These are phyloP conservation scores for Protomyces pachydermus DNA, from an alignment of 1,139 yeast species.

Conservation along the genomic window DNA sequence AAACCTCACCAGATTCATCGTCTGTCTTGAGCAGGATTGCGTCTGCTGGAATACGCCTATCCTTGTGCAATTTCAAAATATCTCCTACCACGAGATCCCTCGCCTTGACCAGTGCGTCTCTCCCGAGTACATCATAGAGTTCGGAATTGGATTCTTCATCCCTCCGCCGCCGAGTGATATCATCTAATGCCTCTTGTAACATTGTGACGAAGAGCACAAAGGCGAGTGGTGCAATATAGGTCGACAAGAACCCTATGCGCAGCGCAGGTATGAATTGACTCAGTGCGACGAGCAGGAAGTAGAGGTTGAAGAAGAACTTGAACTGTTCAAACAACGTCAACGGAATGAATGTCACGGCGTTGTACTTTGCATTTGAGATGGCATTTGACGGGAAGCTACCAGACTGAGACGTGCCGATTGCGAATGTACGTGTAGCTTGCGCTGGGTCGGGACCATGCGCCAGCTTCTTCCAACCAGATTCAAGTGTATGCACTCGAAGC, in stretches of 20 bases:
- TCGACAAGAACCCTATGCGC: conserved; percentile 86
- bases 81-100: conserved; percentile 79
- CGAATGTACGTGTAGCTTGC: neutral
- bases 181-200: conserved; percentile 94
- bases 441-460: neutral
- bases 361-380: conserved; percentile 89
- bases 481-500: neutral
- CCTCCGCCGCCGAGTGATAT: conserved; percentile 79
- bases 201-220: conserved; percentile 89
- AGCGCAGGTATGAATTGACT: conserved; percentile 90
- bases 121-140: conserved; percentile 61
- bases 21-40: conserved; percentile 77
- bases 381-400: conserved; percentile 63
- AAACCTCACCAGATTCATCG: conserved; percentile 77
- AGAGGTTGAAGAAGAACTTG: conserved; percentile 90
- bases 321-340: conserved; percentile 88
- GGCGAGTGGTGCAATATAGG: conserved; percentile 88
- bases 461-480: neutral
- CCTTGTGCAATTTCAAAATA: conserved; percentile 72
- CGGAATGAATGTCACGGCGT: conserved; percentile 82
- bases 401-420: neutral
- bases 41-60: conserved; percentile 88
- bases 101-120: conserved; percentile 48
- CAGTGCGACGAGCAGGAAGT: conserved; percentile 84
- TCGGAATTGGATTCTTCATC: conserved; percentile 87